Percentiles rank a stretch among this genome's conserved stretches.
phyloP scores from a whole-genome alignment of 1,139 yeast genomes.

The Sugiyamaella japonica region DNA sequence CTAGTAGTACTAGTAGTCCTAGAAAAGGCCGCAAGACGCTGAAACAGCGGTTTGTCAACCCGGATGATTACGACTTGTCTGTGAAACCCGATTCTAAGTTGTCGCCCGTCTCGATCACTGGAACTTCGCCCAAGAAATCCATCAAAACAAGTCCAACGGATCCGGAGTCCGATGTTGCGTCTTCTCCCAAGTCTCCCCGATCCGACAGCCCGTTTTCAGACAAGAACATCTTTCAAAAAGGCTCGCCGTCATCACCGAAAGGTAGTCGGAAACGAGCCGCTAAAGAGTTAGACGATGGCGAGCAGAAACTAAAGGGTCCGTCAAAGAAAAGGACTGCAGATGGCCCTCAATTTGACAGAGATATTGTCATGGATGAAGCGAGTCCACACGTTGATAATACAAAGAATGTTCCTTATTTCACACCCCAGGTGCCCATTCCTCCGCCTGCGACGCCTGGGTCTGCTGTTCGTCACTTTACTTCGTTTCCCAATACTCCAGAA shows the following conservation, averaged over 20 bases:
- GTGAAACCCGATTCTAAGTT: background rate
- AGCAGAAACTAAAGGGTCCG: constrained; percentile 11
- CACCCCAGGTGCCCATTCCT: constrained; percentile 2
- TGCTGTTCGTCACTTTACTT: constrained; percentile 26
- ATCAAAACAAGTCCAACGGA: constrained; percentile 22
- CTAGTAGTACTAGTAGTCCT: background rate
- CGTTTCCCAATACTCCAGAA: constrained; percentile 30
- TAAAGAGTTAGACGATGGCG: constrained; percentile 9
- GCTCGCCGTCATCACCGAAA: constrained; percentile 27
- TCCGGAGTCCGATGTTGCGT: constrained; percentile 33
- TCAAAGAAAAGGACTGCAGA: constrained; percentile 10
- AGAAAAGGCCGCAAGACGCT: constrained; percentile 10
- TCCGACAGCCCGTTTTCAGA: constrained; percentile 41
- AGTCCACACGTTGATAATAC: background rate
- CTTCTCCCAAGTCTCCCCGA: background rate
- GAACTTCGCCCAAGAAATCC: constrained; percentile 14
- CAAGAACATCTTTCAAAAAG: constrained; percentile 48
- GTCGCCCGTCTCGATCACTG: constrained; percentile 7
- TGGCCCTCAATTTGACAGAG: background rate
- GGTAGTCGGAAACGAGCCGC: constrained; percentile 23
- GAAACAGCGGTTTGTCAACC: constrained; percentile 4
- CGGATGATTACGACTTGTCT: constrained; percentile 1
- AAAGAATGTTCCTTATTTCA: background rate
- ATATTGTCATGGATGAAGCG: background rate
- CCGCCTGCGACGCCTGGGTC: constrained; percentile 19